Base-by-base conservation (phyloP, 2,329 filamentous ascomycete genomes). In the Ophiostoma tasmaniense region DNA sequence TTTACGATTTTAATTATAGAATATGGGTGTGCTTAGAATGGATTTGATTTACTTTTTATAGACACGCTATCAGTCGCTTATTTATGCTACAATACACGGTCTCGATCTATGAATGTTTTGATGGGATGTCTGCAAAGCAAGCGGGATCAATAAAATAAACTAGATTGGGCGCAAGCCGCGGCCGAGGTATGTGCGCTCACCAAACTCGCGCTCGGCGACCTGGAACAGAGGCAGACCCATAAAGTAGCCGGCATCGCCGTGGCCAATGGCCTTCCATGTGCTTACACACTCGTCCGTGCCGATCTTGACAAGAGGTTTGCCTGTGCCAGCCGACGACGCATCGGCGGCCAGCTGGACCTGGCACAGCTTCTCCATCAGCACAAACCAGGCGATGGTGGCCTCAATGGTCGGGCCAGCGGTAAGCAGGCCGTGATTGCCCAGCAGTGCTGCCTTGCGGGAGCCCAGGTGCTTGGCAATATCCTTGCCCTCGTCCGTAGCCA, bases 281-380 rank as follows among this genome's bases (percentile, higher is more conserved):
- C 65, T 66, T 25, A 66, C 64, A 14, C 72, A 71, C 73, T 79
- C 78, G 22, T 76, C 75, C 69, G 78, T 76, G 68, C 73, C 74
- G 70, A 79, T 77, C 68, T 77, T n/a, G 59, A 70, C 72, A 73
- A 71, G 72, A 2, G 65, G 37, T 4, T 45, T 25, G 10, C 72
- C 71, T 1, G 59, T 85, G 1, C 89, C 89, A 0, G 77, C 84
- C 0, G 86, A 86, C 0, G 85, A 86, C 0, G 85, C 85, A 74
- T 89, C 86, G 8, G 83, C 82, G 70, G 82, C 76, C 52, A 89
- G 76, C 75, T 92, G 90, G 13, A 89, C 81, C 68, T 87, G 82
- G 73, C 90, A 92, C 10, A 84, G 89, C 85, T 20, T 86, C 80
- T 89, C 87, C 77, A 88, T 81, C n/a, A 85, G 76, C 1, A 81